These are phyloP conservation scores for Botryosphaeria dothidea DNA, from an alignment of 2,329 filamentous ascomycete genomes.

Conservation along the genomic window DNA sequence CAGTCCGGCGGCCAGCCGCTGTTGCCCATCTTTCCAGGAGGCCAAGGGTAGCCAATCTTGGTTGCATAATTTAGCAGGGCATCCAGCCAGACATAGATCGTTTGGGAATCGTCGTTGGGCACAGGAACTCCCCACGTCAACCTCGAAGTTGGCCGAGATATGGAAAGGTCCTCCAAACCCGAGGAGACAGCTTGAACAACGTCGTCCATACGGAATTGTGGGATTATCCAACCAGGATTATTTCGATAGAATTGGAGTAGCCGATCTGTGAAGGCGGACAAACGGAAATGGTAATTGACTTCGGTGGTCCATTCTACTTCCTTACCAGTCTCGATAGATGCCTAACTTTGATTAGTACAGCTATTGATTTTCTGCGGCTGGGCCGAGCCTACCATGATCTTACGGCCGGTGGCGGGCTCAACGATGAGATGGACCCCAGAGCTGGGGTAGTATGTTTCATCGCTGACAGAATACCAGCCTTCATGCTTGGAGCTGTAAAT, in stretches of 20 bases:
- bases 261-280: constrained; percentile 78
- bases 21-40: constrained; percentile 58
- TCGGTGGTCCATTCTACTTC: constrained; percentile 95
- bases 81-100: constrained; percentile 98
- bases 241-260: constrained; percentile 77
- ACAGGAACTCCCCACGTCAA: constrained; percentile 88
- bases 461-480: constrained; percentile 95
- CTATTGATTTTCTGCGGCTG: too few species aligned
- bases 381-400: constrained; percentile 64
- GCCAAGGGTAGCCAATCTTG: constrained; percentile 81
- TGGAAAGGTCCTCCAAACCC: constrained; percentile 82
- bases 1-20: constrained; percentile 86
- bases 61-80: constrained; percentile 93
- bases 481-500: constrained; percentile 86
- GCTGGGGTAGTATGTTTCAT: constrained; percentile 93
- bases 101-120: constrained; percentile 80
- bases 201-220: constrained; percentile 71
- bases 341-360: constrained; percentile 33
- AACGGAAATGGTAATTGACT: constrained; percentile 89
- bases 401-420: constrained; percentile 78
- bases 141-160: constrained; percentile 78
- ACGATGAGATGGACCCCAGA: constrained; percentile 71
- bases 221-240: constrained; percentile 78
- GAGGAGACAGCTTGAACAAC: constrained; percentile 74
- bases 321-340: constrained; percentile 82